Evolutionary conservation across 164 flowering plant species (phyloP), one percentile per base, ranked within the genome.

Genomic region (Hamamelis virginiana): DNA sequence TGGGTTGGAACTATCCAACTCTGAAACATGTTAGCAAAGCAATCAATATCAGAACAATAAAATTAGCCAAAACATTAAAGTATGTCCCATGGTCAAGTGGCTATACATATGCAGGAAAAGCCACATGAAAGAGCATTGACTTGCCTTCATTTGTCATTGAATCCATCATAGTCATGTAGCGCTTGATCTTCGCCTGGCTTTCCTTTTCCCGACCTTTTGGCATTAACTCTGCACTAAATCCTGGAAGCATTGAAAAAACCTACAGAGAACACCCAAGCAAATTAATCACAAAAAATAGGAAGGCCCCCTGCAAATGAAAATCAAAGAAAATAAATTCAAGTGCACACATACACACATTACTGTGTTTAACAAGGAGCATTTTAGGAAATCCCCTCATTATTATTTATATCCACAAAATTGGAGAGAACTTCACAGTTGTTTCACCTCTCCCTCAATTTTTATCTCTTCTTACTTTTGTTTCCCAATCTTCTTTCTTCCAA

Each of bases 121-220:
- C 1, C 25, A 15, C 51, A 16, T 27, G 33, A 21, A 15, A 51
- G 12, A 1, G 48, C 41, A 52, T 50, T 62, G 3, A 56, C 81
- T 79, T 77, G 74, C 98, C 98, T 84, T 90, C 94, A 82, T 91
- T 81, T 45, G 99, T 91, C 99, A 93, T 93, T 4, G 99, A 96
- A 71, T 96, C 99, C 99, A 96, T 96, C 85, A 96, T 93, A 64
- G 97, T 91, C 99, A 93, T 96, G 82, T 90, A 96, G 22, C 98
- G 91, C 80, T 96, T 93, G 66, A 93, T 83, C 81, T 94, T 91
- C 55, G 95, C 90, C 74, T 91, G 98, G 78, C 97, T 91, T 84
- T 93, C 98, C 77, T 93, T 91, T 74, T 96, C 99, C 47, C 80
- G 90, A 50, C 98, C 99, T 83, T 93, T 82, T 18, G 99, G 97